A percentile compares a stretch with the other conserved stretches of the same genome.
Evolutionary conservation across 225 moss, liverwort and hornwort species (phyloP).

Genomic region (Pleurozium schreberi): DNA sequence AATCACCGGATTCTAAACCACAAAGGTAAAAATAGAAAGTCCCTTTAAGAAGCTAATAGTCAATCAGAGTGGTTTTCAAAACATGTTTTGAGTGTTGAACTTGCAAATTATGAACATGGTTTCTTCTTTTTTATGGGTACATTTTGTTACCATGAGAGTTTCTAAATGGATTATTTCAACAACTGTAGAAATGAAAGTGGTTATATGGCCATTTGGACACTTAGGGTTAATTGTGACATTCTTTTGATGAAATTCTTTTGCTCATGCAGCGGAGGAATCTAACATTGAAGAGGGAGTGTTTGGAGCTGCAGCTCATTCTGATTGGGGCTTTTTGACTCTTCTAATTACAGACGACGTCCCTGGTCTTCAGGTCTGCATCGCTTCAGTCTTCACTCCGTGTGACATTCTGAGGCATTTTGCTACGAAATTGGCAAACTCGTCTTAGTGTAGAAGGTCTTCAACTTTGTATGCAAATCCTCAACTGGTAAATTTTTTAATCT

Average conservation of each 20-base stretch:
- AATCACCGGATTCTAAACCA: not conserved
- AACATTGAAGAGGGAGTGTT: slow-evolving; percentile 31
- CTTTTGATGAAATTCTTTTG: not conserved
- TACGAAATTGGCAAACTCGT: not conserved
- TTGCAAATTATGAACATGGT: not conserved
- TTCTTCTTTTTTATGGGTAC: not conserved
- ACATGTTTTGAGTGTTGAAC: not conserved
- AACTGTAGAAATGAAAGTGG: not conserved
- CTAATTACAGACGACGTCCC: slow-evolving; percentile 47
- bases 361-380: slow-evolving; percentile 50
- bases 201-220: not conserved
- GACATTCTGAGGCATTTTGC: not conserved
- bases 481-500: not conserved
- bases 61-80: not conserved
- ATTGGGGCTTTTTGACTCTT: slow-evolving; percentile 62
- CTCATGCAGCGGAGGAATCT: slow-evolving; percentile 34
- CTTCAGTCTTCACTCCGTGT: not conserved
- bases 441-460: not conserved
- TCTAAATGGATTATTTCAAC: not conserved
- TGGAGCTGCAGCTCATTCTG: slow-evolving; percentile 53
- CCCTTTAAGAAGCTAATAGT: not conserved
- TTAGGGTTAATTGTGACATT: not conserved
- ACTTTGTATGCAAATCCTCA: not conserved
- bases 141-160: not conserved
- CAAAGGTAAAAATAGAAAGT: not conserved